A percentile compares a stretch with the other conserved stretches of the same genome.
phyloP scores from a whole-genome alignment of 2,329 filamentous ascomycete species.

The Trichocomaceae sp. region DNA sequence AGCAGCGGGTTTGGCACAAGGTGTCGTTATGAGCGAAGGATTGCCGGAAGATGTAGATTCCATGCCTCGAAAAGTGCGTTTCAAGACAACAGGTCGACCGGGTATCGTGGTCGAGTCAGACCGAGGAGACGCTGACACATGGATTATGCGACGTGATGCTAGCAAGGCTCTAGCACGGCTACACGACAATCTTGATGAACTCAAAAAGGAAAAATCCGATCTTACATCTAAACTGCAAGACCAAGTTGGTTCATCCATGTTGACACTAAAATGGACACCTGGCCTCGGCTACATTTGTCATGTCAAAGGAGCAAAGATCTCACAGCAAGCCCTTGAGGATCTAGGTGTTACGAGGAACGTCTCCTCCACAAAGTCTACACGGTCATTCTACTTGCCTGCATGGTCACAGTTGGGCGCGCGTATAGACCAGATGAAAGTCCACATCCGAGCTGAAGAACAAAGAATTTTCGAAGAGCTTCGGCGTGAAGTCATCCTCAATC shows the following conservation, averaged over 20 bases:
- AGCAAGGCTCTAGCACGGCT: conserved; percentile 60
- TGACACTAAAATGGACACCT: conserved; percentile 80
- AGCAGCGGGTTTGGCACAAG: conserved; percentile 66
- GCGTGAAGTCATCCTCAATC: conserved; percentile 67
- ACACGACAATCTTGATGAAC: conserved; percentile 58
- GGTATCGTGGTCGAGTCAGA: conserved; percentile 29
- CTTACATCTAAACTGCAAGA: conserved; percentile 58
- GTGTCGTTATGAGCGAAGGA: conserved; percentile 62
- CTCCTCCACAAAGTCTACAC: conserved; percentile 74
- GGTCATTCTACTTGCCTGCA: conserved; percentile 72
- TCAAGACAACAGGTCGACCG: conserved; percentile 23
- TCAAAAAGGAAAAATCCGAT: conserved; percentile 54
- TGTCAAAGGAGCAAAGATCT: conserved; percentile 69
- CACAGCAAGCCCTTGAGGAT: conserved; percentile 38
- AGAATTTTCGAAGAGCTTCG: conserved; percentile 70
- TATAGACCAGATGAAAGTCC: conserved; percentile 69
- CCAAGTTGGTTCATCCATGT: conserved; percentile 54
- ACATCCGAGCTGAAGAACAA: conserved; percentile 79
- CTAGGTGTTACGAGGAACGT: conserved; percentile 51
- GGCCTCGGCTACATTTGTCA: conserved; percentile 86
- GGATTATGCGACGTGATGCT: conserved; percentile 60
- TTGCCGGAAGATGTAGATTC: conserved; percentile 49
- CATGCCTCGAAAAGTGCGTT: conserved; percentile 47
- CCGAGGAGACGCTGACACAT: conserved; percentile 45
- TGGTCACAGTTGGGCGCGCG: conserved; percentile 77